Base-by-base conservation (phyloP, 345 rosid genomes). In the Kandelia obovata region DNA sequence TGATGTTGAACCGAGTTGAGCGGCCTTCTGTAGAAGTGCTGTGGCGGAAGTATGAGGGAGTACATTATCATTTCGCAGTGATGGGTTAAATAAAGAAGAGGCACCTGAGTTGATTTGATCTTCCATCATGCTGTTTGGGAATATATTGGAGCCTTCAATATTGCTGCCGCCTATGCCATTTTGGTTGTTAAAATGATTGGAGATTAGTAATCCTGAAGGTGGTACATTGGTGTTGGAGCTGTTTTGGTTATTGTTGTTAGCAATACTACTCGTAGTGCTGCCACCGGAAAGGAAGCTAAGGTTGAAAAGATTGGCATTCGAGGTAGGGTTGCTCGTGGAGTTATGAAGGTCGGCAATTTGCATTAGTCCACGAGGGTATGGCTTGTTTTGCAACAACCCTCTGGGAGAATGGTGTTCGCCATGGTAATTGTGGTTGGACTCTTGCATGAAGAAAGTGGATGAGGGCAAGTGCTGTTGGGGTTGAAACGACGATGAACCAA, bases 1-100 rank as follows among this genome's bases (percentile, higher is more conserved):
- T 9, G 91, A 80, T 27, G 80, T 73, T 53, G 96, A 86, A 17
- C 96, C 92, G 80, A 89, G 86, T 71, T 86, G 96, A 58, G 91
- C 89, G 30, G 96, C 96, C 68, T 87, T 89, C 47, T 87, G 96
- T 68, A 89, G 92, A 59, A 89, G 83, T 39, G 96, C 96, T 1
- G 96, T 89, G 4, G 96, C 92, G 20, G 96, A 89, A 88, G 86
- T 86, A 61, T 84, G 96, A 20, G 87, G 71, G 46, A 73, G 53
- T 23, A 77, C 69, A 66, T 77, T 85, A 0, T 80, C 80, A 27
- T 75, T 83, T 75, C 80, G 89, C 67, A 84, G 64, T 1, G 90
- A 78, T 27, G 88, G 67, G 69, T 64, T 83, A 74, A 84, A 89
- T 25, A 87, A 75, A 43, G 90, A 83, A 49, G 88, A 74, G 70